Percentiles rank a stretch among this genome's conserved stretches.
These are phyloP conservation scores for Tetracentron sinense DNA, from an alignment of 164 flowering plant genomes.

Conservation along the genomic window DNA sequence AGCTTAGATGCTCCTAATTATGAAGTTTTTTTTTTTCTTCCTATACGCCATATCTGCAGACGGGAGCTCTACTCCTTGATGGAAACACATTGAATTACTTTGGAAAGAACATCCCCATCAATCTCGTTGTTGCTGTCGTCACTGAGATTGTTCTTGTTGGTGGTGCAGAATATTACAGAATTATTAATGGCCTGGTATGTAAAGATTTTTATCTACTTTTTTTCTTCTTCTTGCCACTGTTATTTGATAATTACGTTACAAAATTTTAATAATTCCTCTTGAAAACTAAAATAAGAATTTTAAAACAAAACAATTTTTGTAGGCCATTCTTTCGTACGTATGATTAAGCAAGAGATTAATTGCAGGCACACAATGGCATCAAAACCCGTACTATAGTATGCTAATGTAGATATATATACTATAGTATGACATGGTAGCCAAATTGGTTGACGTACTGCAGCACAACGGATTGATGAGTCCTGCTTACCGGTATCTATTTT, in stretches of 20 bases:
- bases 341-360: no score
- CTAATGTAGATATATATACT: no score
- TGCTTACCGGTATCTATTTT: not conserved
- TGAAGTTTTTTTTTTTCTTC: no score
- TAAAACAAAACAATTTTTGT: no score
- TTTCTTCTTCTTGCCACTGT: not conserved
- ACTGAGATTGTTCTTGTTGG: slow-evolving; percentile 93
- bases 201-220: not conserved
- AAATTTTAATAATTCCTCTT: not conserved
- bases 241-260: no score
- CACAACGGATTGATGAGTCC: not conserved
- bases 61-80: slow-evolving; percentile 98
- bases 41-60: slow-evolving; percentile 37
- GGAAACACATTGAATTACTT: slow-evolving; percentile 98
- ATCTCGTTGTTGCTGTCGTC: slow-evolving; percentile 72
- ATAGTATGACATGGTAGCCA: no score
- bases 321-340: no score
- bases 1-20: no score
- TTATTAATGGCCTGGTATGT: slow-evolving; percentile 83
- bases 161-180: slow-evolving; percentile 98
- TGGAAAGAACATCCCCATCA: slow-evolving; percentile 94
- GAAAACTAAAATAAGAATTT: no score
- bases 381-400: no score
- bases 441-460: no score
- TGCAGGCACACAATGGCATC: no score